These are phyloP conservation scores for Aspergillus carbonarius DNA, from an alignment of 2,329 filamentous ascomycete species.

Conservation along the genomic window DNA sequence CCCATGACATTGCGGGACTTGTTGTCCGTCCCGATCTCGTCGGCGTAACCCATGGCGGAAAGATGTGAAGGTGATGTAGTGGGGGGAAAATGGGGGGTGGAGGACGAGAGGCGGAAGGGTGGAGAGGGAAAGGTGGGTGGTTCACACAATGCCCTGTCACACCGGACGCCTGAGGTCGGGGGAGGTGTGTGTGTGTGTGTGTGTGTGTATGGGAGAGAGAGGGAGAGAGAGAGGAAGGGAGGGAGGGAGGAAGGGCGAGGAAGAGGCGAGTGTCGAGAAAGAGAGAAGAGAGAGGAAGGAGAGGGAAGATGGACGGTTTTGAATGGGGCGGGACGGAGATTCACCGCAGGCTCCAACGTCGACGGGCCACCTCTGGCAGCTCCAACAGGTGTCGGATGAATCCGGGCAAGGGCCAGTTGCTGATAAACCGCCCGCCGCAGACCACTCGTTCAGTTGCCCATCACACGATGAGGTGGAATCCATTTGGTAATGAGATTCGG, in stretches of 20 bases:
- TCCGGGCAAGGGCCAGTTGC: not conserved
- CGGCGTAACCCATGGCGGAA: conserved; percentile 9
- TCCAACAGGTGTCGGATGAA: not conserved
- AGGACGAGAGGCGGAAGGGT: not conserved
- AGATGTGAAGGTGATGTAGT: not conserved
- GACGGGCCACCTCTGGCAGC: not conserved
- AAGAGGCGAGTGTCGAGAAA: not conserved
- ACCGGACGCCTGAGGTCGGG: not conserved
- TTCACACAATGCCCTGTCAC: not conserved
- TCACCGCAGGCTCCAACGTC: not conserved
- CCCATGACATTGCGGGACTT: conserved; percentile 10
- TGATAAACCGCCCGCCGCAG: not conserved
- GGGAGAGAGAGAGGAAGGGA: not conserved
- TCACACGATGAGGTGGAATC: not conserved
- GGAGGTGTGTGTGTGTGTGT: too few species aligned
- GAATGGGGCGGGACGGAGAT: not conserved
- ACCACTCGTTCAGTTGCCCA: not conserved
- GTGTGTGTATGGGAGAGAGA: not conserved
- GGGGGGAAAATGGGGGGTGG: not conserved
- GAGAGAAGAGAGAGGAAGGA: conserved; percentile 6
- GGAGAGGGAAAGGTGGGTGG: not conserved
- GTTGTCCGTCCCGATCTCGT: conserved; percentile 15
- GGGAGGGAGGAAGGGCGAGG: not conserved
- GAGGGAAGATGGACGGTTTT: conserved; percentile 1
- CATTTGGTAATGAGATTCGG: conserved; percentile 1